Evolutionary conservation across 176 grass and related monocot genomes (phyloP).

Genomic region (Paspalum notatum): DNA sequence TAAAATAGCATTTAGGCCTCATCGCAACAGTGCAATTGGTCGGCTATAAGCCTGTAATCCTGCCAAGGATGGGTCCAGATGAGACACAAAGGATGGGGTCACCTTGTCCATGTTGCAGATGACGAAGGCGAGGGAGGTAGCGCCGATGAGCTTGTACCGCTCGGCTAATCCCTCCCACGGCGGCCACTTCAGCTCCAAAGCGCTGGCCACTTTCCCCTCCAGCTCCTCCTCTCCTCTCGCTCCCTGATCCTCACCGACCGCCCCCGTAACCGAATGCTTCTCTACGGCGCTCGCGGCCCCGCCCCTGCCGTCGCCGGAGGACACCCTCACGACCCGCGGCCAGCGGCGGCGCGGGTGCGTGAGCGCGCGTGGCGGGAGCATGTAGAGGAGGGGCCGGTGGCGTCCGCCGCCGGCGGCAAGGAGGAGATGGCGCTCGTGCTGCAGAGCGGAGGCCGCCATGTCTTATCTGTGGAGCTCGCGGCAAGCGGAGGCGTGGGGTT

Average conservation of each 20-base stretch:
- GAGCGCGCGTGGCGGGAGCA: conserved; percentile 41
- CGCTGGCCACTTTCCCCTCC: conserved; percentile 17
- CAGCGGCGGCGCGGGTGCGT: conserved; percentile 4
- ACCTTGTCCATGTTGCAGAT: conserved; percentile 99
- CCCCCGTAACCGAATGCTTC: conserved; percentile 37
- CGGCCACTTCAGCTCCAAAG: conserved; percentile 61
- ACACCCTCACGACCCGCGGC: conserved; percentile 38
- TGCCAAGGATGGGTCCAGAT: neutral
- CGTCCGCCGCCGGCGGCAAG: neutral
- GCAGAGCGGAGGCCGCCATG: conserved; percentile 57
- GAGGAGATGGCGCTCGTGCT: conserved; percentile 18
- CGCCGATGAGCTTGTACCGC: conserved; percentile 84
- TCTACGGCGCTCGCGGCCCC: conserved; percentile 43
- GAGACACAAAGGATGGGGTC: neutral
- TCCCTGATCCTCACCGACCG: conserved; percentile 28
- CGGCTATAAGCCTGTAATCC: neutral
- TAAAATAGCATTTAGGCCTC: neutral
- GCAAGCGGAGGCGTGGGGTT: neutral
- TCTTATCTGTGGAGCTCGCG: neutral
- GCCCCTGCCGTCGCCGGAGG: conserved; percentile 34
- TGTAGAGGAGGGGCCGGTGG: conserved; percentile 34
- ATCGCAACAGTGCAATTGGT: neutral
- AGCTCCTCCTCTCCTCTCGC: conserved; percentile 26
- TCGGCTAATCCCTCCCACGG: conserved; percentile 68
- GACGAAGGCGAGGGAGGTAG: conserved; percentile 91